These are phyloP conservation scores for Amaranthus tricolor DNA, from an alignment of 179 eudicot species.

Conservation along the genomic window DNA sequence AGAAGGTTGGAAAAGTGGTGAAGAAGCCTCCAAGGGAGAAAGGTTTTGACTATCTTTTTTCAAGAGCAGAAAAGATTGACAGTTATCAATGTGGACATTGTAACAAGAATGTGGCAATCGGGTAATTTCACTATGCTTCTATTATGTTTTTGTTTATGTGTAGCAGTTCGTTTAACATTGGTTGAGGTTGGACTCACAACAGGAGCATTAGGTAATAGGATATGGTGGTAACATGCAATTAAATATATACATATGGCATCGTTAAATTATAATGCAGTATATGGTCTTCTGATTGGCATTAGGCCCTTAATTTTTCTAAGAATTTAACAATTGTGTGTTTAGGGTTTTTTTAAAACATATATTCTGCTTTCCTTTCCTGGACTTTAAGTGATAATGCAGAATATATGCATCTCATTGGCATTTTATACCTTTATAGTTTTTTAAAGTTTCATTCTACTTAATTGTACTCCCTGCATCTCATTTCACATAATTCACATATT, in stretches of 20 bases:
- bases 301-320: neutral
- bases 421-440: neutral
- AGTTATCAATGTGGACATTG: slow-evolving; percentile 82
- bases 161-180: neutral
- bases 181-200: slow-evolving; percentile 1
- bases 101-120: slow-evolving; percentile 69
- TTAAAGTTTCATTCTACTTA: neutral
- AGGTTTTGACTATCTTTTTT: slow-evolving; percentile 76
- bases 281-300: neutral
- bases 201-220: neutral
- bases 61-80: slow-evolving; percentile 61
- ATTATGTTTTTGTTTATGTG: neutral
- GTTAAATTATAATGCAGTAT: neutral
- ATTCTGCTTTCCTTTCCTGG: neutral
- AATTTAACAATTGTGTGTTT: slow-evolving; percentile 1
- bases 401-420: neutral
- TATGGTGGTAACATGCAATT: neutral
- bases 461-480: too few relatives aligned
- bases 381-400: neutral
- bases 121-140: slow-evolving; percentile 40
- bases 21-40: slow-evolving; percentile 44
- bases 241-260: neutral
- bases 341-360: neutral
- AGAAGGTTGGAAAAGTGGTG: slow-evolving; percentile 30
- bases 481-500: too few relatives aligned